Base-by-base conservation (phyloP, 805 yeast species). In the Kazachstania bromeliacearum region DNA sequence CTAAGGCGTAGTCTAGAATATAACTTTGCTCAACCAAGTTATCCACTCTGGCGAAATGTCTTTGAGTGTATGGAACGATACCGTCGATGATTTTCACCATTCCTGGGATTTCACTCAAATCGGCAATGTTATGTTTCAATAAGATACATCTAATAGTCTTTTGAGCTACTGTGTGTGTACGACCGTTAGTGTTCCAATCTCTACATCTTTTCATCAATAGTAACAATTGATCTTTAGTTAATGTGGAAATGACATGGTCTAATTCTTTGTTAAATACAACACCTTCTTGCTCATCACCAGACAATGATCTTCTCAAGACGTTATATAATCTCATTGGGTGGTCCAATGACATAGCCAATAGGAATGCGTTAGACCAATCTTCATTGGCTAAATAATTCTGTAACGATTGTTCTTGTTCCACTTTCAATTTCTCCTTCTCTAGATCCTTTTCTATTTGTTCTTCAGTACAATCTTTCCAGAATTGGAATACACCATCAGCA, bases 181-280 rank as follows among this genome's bases (percentile, higher is more conserved):
- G 75, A 36, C 84, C 81, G 57, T 85, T 89, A 31, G 94, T 79
- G 57, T 92, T 92, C 99, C 99, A 92, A 54, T 85, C 95, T 48
- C 96, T 74, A 15, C 88, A 68, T 50, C 94, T 77, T 51, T 74
- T 73, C 57, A 92, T 71, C 17, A 92, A 57, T 9, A 65, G 53
- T 28, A 70, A 47, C 17, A 88, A 59, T 50, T 81, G 83, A 2
- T 75, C 80, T 23, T 72, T 64, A 18, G 65, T 71, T 37, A 92
- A 67, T 9, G 59, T 56, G 4, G 70, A 63, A 28, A 92, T 71
- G 8, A 79, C 72, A 12, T 64, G 55, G 48, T 87, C 96, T 31
- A 92, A 70, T 31, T 70, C 75, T 28, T 53, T 51, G 39, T 66
- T 66, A 29, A 57, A 48, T 1, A 62, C 46, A 21, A 47, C 30